Evolutionary conservation across 257 asterid species (phyloP).

Genomic region (Asclepias syriaca): DNA sequence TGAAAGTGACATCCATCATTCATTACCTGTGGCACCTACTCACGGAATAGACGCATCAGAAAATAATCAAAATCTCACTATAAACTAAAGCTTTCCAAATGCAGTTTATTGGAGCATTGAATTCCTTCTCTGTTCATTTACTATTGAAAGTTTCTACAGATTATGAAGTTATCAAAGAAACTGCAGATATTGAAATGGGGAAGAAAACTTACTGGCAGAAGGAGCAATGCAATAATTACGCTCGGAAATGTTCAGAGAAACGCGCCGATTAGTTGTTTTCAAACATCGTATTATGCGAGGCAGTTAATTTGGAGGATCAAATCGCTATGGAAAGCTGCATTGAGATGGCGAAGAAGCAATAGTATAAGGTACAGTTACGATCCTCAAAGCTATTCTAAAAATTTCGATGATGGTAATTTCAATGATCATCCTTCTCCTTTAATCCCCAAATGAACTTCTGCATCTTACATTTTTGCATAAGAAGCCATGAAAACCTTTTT

Average conservation of each 20-base stretch:
- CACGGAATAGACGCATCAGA: conserved; percentile 13
- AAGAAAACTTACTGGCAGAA: conserved; percentile 12
- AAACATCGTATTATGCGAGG: conserved; percentile 22
- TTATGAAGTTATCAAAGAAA: conserved; percentile 26
- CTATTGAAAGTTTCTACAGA: background rate
- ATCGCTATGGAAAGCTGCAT: conserved; percentile 30
- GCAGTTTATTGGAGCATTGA: background rate
- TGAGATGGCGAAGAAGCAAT: conserved; percentile 23
- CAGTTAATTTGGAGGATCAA: conserved; percentile 29
- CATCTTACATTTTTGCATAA: background rate
- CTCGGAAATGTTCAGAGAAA: conserved; percentile 20
- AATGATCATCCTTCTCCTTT: conserved; percentile 38
- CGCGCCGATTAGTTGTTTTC: conserved; percentile 6
- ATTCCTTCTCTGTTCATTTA: background rate
- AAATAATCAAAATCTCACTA: conserved; percentile 14
- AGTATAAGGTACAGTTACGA: conserved; percentile 37
- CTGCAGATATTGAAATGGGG: conserved; percentile 20
- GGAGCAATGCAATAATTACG: conserved; percentile 14
- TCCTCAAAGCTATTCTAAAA: conserved; percentile 45
- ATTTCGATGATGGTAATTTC: conserved; percentile 48
- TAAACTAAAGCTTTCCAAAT: background rate
- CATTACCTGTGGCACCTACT: conserved; percentile 20
- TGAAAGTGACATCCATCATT: conserved; percentile 20
- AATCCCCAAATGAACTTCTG: conserved; percentile 28
- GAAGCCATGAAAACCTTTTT: background rate